Percentiles rank a stretch among this genome's conserved stretches.
These are phyloP conservation scores for Vaccinium myrtillus DNA, from an alignment of 148 eudicot species.

Conservation along the genomic window DNA sequence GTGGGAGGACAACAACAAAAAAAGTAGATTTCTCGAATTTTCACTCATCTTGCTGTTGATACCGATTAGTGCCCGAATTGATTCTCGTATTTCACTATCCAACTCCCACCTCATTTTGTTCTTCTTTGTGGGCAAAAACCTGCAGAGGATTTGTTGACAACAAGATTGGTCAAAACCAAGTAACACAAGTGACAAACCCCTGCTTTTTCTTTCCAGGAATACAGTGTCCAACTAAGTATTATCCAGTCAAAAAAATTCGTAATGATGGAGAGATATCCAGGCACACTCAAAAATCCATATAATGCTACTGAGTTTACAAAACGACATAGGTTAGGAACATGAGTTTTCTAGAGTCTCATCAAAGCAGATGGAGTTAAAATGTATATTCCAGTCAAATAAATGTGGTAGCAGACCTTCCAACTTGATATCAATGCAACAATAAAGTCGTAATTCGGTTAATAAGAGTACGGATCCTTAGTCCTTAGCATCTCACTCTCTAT, in stretches of 20 bases:
- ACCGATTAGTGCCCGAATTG: constrained; percentile 44
- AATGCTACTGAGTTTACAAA: too few relatives aligned
- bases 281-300: too few relatives aligned
- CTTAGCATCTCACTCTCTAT: background rate
- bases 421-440: too few relatives aligned
- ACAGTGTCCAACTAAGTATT: too few relatives aligned
- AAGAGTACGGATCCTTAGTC: background rate
- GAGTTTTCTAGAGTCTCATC: too few relatives aligned
- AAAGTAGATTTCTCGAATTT: constrained; percentile 43
- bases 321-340: too few relatives aligned
- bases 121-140: constrained; percentile 70
- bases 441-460: background rate
- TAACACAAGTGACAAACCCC: background rate
- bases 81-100: constrained; percentile 63
- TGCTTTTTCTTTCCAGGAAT: too few relatives aligned
- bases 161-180: background rate
- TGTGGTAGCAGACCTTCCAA: too few relatives aligned
- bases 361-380: background rate
- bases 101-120: constrained; percentile 63
- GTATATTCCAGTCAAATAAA: background rate
- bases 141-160: constrained; percentile 14
- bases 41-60: constrained; percentile 24
- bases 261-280: too few relatives aligned
- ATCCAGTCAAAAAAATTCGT: too few relatives aligned
- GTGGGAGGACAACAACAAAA: constrained; percentile 40